phyloP scores from a whole-genome alignment of 2,329 filamentous ascomycete genomes.

The Fusarium papillatum region DNA sequence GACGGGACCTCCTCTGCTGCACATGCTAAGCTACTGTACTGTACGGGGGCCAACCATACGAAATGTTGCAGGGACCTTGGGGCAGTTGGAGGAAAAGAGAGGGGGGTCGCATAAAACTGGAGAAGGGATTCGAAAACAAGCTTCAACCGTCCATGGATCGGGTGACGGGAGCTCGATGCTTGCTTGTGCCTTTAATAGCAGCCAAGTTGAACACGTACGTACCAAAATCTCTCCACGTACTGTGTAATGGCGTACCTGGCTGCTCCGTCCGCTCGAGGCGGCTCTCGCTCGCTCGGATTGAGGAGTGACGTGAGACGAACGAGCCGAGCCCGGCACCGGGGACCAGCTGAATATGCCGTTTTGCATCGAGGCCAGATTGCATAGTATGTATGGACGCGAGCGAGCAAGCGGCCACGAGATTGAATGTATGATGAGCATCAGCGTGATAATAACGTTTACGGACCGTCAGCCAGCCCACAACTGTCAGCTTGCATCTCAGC shows the following conservation, averaged over 20 bases:
- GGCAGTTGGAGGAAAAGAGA: slow-evolving; percentile 9
- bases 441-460: slow-evolving; percentile 18
- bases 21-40: not conserved
- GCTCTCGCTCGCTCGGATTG: slow-evolving; percentile 1
- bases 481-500: slow-evolving; percentile 24
- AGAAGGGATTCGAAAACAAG: slow-evolving; percentile 29
- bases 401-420: not conserved
- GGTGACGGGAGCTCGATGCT: slow-evolving; percentile 21
- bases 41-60: slow-evolving; percentile 25
- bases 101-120: slow-evolving; percentile 31
- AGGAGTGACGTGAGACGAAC: slow-evolving; percentile 37
- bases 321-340: slow-evolving; percentile 7
- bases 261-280: slow-evolving; percentile 3
- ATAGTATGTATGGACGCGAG: not conserved
- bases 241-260: slow-evolving; percentile 7
- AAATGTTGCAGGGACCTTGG: slow-evolving; percentile 26
- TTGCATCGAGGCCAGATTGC: not conserved
- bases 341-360: not conserved
- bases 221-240: not conserved
- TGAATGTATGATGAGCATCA: slow-evolving; percentile 4
- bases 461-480: slow-evolving; percentile 12
- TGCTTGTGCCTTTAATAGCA: slow-evolving; percentile 28
- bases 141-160: slow-evolving; percentile 29
- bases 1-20: slow-evolving; percentile 15
- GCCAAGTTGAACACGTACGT: slow-evolving; percentile 4